These are phyloP conservation scores for Actinidia arguta DNA, from an alignment of 179 eudicot species.

Conservation along the genomic window DNA sequence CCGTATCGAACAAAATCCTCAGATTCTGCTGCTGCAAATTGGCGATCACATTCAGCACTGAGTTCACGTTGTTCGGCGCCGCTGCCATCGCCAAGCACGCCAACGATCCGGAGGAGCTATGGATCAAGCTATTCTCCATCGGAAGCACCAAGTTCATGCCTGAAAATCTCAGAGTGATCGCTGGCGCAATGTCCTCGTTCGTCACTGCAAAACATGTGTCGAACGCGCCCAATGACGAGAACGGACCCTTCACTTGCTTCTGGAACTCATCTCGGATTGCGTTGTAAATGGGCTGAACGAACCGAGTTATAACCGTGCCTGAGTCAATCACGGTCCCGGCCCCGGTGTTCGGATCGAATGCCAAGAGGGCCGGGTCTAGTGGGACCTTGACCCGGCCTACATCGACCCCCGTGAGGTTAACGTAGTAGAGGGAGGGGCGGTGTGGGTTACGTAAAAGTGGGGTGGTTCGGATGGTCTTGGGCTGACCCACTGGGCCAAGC, in stretches of 20 bases:
- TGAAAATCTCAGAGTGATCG: slow-evolving; percentile 61
- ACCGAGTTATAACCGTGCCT: slow-evolving; percentile 84
- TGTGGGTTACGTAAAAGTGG: slow-evolving; percentile 77
- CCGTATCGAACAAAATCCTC: slow-evolving; percentile 73
- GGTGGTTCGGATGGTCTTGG: slow-evolving; percentile 64
- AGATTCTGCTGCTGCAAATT: slow-evolving; percentile 94
- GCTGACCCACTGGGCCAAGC: slow-evolving; percentile 80
- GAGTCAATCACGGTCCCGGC: slow-evolving; percentile 87
- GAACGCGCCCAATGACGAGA: slow-evolving; percentile 68
- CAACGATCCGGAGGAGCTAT: slow-evolving; percentile 65
- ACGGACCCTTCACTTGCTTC: slow-evolving; percentile 69
- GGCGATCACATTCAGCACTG: slow-evolving; percentile 79
- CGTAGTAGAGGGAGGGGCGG: slow-evolving; percentile 85
- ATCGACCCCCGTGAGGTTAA: slow-evolving; percentile 74
- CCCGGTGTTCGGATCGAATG: slow-evolving; percentile 71
- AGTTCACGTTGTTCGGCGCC: slow-evolving; percentile 61
- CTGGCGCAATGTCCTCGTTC: slow-evolving; percentile 59
- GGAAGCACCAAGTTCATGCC: slow-evolving; percentile 73
- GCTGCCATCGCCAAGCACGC: slow-evolving; percentile 92
- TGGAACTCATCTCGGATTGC: slow-evolving; percentile 70
- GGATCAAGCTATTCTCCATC: slow-evolving; percentile 81
- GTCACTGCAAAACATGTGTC: slow-evolving; percentile 81
- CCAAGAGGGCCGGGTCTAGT: slow-evolving; percentile 53
- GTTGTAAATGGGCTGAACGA: slow-evolving; percentile 57
- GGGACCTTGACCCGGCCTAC: slow-evolving; percentile 75